These are phyloP conservation scores for Coemansia sp. DNA, from an alignment of 192 early-diverging fungal species.

Conservation along the genomic window DNA sequence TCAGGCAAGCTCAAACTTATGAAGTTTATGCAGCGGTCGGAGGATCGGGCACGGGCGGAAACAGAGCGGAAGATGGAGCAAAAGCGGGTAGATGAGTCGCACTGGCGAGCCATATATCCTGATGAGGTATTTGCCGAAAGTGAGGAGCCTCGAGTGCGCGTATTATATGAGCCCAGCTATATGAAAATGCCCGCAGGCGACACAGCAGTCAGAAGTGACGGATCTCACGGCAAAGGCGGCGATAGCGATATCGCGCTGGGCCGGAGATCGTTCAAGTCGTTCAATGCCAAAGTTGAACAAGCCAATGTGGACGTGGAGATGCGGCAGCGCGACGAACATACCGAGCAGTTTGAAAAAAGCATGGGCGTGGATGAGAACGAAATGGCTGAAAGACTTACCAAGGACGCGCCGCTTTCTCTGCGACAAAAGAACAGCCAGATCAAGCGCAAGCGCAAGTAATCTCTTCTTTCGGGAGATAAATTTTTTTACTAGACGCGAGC, in stretches of 20 bases:
- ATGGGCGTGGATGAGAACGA: constrained; percentile 12
- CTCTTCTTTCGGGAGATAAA: too few relatives aligned
- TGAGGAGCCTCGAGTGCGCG: constrained; percentile 9
- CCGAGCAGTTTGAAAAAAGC: constrained; percentile 5
- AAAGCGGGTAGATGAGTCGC: constrained; percentile 41
- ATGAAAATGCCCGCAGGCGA: constrained; percentile 37
- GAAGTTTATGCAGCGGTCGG: constrained; percentile 53
- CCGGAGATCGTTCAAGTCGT: constrained; percentile 41
- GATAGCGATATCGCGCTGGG: constrained; percentile 9
- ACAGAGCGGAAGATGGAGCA: constrained; percentile 28
- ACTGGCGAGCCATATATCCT: constrained; percentile 43
- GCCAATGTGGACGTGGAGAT: constrained; percentile 13
- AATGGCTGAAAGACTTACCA: constrained; percentile 22
- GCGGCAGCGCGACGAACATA: constrained; percentile 10
- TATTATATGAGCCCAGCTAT: constrained; percentile 47
- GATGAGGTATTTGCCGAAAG: constrained; percentile 23
- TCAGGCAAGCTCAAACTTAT: constrained; percentile 29
- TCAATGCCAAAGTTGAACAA: constrained; percentile 33
- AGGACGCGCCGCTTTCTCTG: constrained; percentile 4
- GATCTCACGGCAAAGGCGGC: background rate
- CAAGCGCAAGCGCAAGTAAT: constrained; percentile 32
- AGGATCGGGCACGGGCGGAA: constrained; percentile 24
- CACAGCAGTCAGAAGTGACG: constrained; percentile 2
- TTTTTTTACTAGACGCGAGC: too few relatives aligned
- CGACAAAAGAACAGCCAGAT: constrained; percentile 18